Evolutionary conservation across 768 basidiomycete genomes (phyloP), one percentile per base, ranked within the genome.

Genomic region (Mrakia frigida): DNA sequence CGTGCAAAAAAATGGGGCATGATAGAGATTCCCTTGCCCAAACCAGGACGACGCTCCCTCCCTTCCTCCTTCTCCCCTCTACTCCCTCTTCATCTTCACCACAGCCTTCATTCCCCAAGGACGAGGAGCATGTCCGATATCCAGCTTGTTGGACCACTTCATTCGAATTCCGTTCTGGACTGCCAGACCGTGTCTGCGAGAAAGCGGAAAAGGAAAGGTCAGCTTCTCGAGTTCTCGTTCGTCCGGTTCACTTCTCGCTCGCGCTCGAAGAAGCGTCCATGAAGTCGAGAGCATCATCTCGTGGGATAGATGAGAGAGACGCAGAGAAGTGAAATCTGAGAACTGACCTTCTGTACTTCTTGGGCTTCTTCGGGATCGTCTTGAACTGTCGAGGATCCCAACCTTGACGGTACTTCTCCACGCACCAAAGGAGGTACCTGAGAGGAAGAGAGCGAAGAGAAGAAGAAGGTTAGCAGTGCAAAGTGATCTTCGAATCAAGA

Each of bases 401-500:
- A 1, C 88, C 89, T 72, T 85, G 84, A 35, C 91, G 87, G 82
- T 87, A 94, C 81, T 92, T 93, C 81, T 91, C 88, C 89, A 92
- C 89, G 79, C 89, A 89, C 92, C 92, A 93, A 11, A 93, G 84
- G 75, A 93, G 88, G 80, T 94, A 94, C 81, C 92, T 93, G 59
- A 74, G 56, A 70, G 69, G 16, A 52, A n/a, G 46, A 31, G 23
- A 18, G 41, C 23, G 28, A 31, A 39, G 37, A 35, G 6, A 14
- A 43, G 5, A 11, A 41, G 39, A 41, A 11, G 11, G 39, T 11
- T 6, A 41, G 39, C 39, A 41, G 39, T 41, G 39, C n/a, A n/a
- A 41, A 41, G 39, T 41, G 39, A 41, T 5, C 39, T 6, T 41
- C 39, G 39, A 41, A 41, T 41, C 39, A 41, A 11, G 46, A 50